These are phyloP conservation scores for Fibroporia radiculosa DNA, from an alignment of 768 basidiomycete species.

Conservation along the genomic window DNA sequence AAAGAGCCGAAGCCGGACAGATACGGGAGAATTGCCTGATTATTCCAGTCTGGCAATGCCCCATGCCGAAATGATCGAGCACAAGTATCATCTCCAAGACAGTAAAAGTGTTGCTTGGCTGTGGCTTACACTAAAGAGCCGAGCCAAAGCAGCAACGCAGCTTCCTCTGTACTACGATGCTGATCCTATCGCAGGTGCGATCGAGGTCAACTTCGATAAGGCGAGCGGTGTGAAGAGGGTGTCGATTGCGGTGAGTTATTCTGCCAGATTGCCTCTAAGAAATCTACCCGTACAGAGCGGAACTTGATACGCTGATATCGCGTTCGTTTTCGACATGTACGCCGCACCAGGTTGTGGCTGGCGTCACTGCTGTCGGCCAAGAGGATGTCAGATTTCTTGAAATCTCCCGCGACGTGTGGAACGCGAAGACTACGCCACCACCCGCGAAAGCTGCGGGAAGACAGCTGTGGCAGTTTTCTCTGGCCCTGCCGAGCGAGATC, in stretches of 20 bases:
- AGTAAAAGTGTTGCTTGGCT: conserved; percentile 40
- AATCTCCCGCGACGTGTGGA: conserved; percentile 36
- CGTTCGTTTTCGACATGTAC: neutral
- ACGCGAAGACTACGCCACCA: conserved; percentile 18
- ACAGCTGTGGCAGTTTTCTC: conserved; percentile 40
- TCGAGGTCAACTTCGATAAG: conserved; percentile 43
- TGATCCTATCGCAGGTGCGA: conserved; percentile 41
- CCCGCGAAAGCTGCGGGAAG: conserved; percentile 34
- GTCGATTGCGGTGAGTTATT: conserved; percentile 38
- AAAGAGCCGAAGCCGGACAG: too few relatives aligned
- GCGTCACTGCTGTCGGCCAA: conserved; percentile 47
- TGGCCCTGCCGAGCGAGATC: conserved; percentile 38
- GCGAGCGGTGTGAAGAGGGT: conserved; percentile 42
- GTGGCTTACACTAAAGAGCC: conserved; percentile 36
- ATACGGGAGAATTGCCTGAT: too few relatives aligned
- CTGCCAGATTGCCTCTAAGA: too few relatives aligned
- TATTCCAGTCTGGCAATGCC: too few relatives aligned
- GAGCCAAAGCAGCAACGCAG: conserved; percentile 28
- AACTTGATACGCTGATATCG: neutral
- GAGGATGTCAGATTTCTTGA: conserved; percentile 43
- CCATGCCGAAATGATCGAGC: conserved; percentile 25
- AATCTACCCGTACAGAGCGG: neutral
- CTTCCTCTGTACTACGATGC: conserved; percentile 41
- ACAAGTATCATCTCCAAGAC: conserved; percentile 36
- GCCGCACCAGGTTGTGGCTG: conserved; percentile 33